phyloP scores from a whole-genome alignment of 2,329 filamentous ascomycete species.

The Elsinoe australis region DNA sequence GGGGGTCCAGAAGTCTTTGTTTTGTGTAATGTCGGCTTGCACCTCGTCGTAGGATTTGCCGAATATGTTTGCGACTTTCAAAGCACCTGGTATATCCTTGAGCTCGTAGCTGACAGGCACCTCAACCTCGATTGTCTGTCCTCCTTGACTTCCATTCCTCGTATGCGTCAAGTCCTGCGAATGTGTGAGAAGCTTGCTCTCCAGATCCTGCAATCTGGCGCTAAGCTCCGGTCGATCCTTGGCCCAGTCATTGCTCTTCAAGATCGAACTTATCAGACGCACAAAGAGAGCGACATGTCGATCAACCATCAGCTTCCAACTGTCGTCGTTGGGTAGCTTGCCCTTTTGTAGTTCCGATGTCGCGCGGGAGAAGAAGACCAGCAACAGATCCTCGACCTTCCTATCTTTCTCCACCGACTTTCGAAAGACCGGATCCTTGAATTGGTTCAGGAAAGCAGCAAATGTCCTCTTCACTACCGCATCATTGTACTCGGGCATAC shows the following conservation, averaged over 20 bases:
- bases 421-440: slow-evolving; percentile 81
- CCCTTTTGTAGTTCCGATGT: slow-evolving; percentile 82
- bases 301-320: slow-evolving; percentile 87
- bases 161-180: slow-evolving; percentile 76
- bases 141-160: slow-evolving; percentile 49
- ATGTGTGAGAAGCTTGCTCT: slow-evolving; percentile 88
- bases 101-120: slow-evolving; percentile 83
- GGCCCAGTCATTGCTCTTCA: slow-evolving; percentile 77
- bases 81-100: slow-evolving; percentile 93
- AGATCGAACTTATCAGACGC: slow-evolving; percentile 68
- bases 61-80: slow-evolving; percentile 80
- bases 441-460: slow-evolving; percentile 84
- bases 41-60: slow-evolving; percentile 69
- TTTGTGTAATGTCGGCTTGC: slow-evolving; percentile 77
- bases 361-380: slow-evolving; percentile 94
- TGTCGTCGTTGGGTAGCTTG: slow-evolving; percentile 69
- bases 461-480: slow-evolving; percentile 88
- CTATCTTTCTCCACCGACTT: slow-evolving; percentile 91
- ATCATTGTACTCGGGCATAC: slow-evolving; percentile 81
- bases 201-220: slow-evolving; percentile 67
- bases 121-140: slow-evolving; percentile 68
- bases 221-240: slow-evolving; percentile 80
- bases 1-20: slow-evolving; percentile 79
- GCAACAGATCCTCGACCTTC: slow-evolving; percentile 80
- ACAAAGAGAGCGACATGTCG: slow-evolving; percentile 92